Evolutionary conservation across 2,329 filamentous ascomycete species (phyloP).

Genomic region (Colletotrichum cuscutae): DNA sequence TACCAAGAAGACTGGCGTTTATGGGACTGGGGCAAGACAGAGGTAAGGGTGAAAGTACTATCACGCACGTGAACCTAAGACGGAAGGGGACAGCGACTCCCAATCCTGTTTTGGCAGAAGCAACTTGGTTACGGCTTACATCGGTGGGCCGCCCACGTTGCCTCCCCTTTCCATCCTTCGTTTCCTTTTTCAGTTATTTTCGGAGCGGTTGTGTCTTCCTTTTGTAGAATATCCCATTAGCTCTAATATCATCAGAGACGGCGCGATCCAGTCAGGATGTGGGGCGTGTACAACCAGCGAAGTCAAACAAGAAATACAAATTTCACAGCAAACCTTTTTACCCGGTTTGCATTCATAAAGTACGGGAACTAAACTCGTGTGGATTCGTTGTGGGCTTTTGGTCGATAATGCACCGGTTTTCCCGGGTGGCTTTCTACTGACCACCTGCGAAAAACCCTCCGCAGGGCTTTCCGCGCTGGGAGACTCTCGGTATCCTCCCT

Average conservation of each 20-base stretch:
- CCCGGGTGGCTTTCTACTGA: no score
- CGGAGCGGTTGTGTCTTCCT: background rate
- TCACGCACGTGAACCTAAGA: background rate
- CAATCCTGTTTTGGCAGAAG: background rate
- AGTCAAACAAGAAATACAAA: background rate
- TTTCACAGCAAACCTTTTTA: background rate
- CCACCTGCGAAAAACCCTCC: no score
- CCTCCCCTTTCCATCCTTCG: background rate
- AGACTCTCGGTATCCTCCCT: no score
- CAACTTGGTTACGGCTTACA: background rate
- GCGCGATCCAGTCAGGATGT: background rate
- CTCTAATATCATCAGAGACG: background rate
- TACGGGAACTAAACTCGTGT: background rate
- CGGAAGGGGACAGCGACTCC: background rate
- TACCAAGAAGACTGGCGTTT: slow-evolving; percentile 24
- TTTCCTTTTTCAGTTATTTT: background rate
- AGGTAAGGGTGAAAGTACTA: slow-evolving; percentile 5
- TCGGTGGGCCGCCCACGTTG: background rate
- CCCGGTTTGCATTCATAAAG: no score
- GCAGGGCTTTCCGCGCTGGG: no score
- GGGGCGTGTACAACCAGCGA: background rate
- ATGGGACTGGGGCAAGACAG: slow-evolving; percentile 10
- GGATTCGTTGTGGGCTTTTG: background rate
- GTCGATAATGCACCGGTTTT: background rate
- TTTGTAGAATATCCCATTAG: background rate